phyloP scores from a whole-genome alignment of 2,329 filamentous ascomycete genomes.

The Fusarium metavorans region DNA sequence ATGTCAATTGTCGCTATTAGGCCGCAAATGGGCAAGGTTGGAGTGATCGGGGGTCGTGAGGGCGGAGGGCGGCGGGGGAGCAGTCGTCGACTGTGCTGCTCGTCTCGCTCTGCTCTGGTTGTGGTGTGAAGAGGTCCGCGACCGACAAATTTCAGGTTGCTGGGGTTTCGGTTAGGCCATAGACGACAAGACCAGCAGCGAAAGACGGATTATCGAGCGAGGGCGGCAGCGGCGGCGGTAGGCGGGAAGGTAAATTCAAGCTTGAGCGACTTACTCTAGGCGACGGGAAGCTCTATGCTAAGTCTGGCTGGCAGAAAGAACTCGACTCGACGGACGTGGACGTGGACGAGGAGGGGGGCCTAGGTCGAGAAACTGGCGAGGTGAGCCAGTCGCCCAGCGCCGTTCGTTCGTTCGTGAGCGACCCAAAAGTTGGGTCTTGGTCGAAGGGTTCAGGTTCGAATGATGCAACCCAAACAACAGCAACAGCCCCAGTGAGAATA shows the following conservation, averaged over 20 bases:
- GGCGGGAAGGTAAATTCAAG: constrained; percentile 18
- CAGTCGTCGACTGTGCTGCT: constrained; percentile 18
- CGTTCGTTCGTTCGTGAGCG: constrained; percentile 20
- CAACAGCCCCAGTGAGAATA: constrained; percentile 4
- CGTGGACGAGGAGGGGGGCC: constrained; percentile 19
- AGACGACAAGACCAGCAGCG: constrained; percentile 26
- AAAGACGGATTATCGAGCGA: constrained; percentile 27
- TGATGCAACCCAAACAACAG: constrained; percentile 18
- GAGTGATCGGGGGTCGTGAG: constrained; percentile 8
- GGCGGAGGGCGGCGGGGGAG: constrained; percentile 6
- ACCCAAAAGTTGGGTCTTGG: constrained; percentile 32
- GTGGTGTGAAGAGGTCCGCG: constrained; percentile 25
- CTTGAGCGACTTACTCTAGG: constrained; percentile 30
- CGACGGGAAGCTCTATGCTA: constrained; percentile 15
- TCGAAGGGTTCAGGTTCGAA: constrained; percentile 11
- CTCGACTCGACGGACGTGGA: not conserved
- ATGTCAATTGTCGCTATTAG: constrained; percentile 51
- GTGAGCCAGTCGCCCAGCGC: constrained; percentile 42
- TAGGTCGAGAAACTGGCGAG: constrained; percentile 33
- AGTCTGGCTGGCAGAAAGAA: constrained; percentile 12
- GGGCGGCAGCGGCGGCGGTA: constrained; percentile 22
- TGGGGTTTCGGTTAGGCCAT: constrained; percentile 40
- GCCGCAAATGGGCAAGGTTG: constrained; percentile 39
- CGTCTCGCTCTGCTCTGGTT: constrained; percentile 17
- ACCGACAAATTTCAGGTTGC: constrained; percentile 32